Conservation (phyloP, 78 protist species). For the Dictyostelium firmibasis region DNA sequence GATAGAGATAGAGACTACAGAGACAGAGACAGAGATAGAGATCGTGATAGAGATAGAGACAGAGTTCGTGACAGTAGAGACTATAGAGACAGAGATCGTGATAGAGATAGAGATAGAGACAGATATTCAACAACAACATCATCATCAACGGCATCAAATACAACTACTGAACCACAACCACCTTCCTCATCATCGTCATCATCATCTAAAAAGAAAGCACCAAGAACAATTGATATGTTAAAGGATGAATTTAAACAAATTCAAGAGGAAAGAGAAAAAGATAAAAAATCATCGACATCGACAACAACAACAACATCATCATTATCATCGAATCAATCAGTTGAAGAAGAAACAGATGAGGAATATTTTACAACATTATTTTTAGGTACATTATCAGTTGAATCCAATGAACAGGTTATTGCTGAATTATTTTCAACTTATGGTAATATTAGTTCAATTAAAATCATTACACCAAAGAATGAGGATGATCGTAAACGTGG, state of each 20-base stretch:
- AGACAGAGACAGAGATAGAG: background rate
- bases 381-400: slow-evolving; percentile 3
- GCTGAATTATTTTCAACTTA: background rate
- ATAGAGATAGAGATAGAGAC: background rate
- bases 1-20: background rate
- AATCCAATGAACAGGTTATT: slow-evolving; percentile 1
- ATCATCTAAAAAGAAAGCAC: slow-evolving; percentile 10
- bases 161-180: background rate
- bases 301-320: background rate
- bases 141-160: background rate
- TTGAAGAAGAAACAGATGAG: background rate
- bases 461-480: slow-evolving; percentile 27
- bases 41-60: background rate
- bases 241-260: slow-evolving; percentile 49
- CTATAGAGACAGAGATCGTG: background rate
- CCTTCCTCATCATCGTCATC: background rate
- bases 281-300: background rate
- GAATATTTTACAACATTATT: slow-evolving; percentile 30
- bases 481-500: slow-evolving; percentile 37
- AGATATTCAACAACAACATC: background rate
- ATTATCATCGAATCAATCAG: background rate
- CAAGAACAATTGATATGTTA: slow-evolving; percentile 30
- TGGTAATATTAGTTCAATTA: slow-evolving; percentile 13
- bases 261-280: slow-evolving; percentile 50
- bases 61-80: background rate